A percentile compares a stretch with the other conserved stretches of the same genome.
Evolutionary conservation across 345 rosid species (phyloP).

Genomic region (Eucalyptus tenuipes): DNA sequence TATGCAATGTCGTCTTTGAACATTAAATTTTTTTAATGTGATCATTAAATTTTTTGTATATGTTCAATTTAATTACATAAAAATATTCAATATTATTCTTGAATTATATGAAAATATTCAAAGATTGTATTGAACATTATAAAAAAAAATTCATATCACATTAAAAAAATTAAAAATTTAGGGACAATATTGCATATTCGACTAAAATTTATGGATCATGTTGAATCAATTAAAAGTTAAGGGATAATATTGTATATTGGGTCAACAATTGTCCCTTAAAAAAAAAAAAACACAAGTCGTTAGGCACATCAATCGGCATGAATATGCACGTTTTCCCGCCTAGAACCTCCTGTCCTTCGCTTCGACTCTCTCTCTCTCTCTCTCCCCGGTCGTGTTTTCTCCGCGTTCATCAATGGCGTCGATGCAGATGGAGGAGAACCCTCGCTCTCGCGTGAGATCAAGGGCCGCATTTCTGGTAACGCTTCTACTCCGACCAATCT

Average conservation of each 20-base stretch:
- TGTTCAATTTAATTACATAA: no score
- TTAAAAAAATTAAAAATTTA: no score
- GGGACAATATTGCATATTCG: no score
- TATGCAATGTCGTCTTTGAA: fast-evolving
- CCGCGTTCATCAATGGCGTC: not conserved
- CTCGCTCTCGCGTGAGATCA: not conserved
- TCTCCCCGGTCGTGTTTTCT: not conserved
- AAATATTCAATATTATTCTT: no score
- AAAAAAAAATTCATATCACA: no score
- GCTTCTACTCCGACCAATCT: conserved; percentile 22
- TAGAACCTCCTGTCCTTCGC: not conserved
- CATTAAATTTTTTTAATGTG: not conserved
- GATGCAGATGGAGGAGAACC: not conserved
- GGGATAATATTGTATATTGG: fast-evolving
- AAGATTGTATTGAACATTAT: no score
- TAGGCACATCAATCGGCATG: not conserved
- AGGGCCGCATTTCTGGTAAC: conserved; percentile 44
- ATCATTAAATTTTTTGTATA: no score
- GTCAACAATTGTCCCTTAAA: not conserved
- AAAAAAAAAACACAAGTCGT: not conserved
- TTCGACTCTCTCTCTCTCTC: not conserved
- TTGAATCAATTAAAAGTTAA: no score
- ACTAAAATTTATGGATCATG: fast-evolving
- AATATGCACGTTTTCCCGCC: not conserved
- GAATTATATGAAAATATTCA: no score